A percentile compares a stretch with the other conserved stretches of the same genome.
Evolutionary conservation across 768 basidiomycete genomes (phyloP).

Genomic region (Macrolepiota fuliginosa): DNA sequence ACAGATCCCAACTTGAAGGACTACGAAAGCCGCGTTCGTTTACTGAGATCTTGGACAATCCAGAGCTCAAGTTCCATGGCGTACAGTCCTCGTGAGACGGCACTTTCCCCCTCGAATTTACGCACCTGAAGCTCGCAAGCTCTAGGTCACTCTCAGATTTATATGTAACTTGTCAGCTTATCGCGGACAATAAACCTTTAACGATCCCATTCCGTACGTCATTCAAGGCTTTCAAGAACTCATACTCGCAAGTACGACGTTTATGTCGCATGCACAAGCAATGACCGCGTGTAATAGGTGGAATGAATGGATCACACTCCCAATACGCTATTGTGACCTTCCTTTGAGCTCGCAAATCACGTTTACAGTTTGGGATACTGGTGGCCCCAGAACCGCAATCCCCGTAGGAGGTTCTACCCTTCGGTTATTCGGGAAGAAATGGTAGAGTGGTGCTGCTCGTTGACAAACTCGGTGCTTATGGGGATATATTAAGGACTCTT

Average conservation of each 20-base stretch:
- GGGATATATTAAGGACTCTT: conserved; percentile 58
- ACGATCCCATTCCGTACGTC: conserved; percentile 91
- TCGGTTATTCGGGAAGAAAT: conserved; percentile 89
- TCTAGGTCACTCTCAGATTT: conserved; percentile 85
- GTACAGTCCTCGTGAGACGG: conserved; percentile 69
- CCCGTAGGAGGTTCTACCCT: conserved; percentile 94
- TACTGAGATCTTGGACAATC: conserved; percentile 80
- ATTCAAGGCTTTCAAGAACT: conserved; percentile 88
- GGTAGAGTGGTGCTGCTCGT: conserved; percentile 41
- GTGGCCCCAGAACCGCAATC: conserved; percentile 71
- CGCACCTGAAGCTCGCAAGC: conserved; percentile 23
- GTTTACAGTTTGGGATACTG: conserved; percentile 96
- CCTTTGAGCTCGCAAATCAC: conserved; percentile 85
- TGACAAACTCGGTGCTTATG: neutral
- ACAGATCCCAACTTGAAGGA: conserved; percentile 85
- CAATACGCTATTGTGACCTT: conserved; percentile 92
- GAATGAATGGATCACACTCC: conserved; percentile 94
- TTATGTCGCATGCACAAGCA: neutral
- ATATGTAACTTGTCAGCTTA: conserved; percentile 89
- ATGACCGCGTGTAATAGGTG: conserved; percentile 49
- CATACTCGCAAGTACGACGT: conserved; percentile 56
- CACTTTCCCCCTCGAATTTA: conserved; percentile 40
- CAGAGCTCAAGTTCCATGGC: conserved; percentile 81
- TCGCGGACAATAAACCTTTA: conserved; percentile 90
- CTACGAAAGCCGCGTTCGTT: conserved; percentile 66